Base-by-base conservation (phyloP, 2,329 filamentous ascomycete genomes). In the Fusarium clavum region DNA sequence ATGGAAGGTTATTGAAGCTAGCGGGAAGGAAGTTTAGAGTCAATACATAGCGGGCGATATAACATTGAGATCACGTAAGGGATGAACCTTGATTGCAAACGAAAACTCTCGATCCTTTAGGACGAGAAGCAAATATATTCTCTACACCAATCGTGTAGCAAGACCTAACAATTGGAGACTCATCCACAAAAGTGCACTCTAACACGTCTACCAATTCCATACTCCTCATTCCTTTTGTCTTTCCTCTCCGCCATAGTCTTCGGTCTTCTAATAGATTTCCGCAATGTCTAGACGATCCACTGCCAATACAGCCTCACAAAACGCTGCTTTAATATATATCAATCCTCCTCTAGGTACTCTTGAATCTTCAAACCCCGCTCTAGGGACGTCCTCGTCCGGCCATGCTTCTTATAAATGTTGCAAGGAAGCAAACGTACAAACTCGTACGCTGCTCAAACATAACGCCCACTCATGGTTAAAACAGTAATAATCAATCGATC, bases 1-100 rank as follows among this genome's bases (percentile, higher is more conserved):
- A 11, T 82, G 81, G 81, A 74, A 72, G 41, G 78, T 81, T 8
- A 70, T 80, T 25, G 81, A 82, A 69, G 69, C 55, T 5, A 60
- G 54, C 30, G 64, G 61, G 1, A 58, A 29, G 5, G 20, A 24
- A 1, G n/a, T 0, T 24, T 44, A 55, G 41, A 49, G 24, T 20
- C 32, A 16, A 24, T 32, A 32, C 8, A 9, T 6, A 22, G n/a
- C 8, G 3, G 5, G 5, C 12, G 13, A 20, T 24, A 11, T 6
- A 49, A 18, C 47, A 49, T 13, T n/a, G 10, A 38, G n/a, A 27
- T 43, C 29, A 30, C 38, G 34, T 16, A 25, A n/a, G 22, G 34
- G 14, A 41, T 20, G 29, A 12, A 41, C 20, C 13, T 12, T 32
- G 4, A 1, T 41, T 9, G 20, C 49, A 11, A 16, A 20, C 27